Percentiles rank a stretch among this genome's conserved stretches.
These are phyloP conservation scores for Fusarium sp. DNA, from an alignment of 2,329 filamentous ascomycete species.

Conservation along the genomic window DNA sequence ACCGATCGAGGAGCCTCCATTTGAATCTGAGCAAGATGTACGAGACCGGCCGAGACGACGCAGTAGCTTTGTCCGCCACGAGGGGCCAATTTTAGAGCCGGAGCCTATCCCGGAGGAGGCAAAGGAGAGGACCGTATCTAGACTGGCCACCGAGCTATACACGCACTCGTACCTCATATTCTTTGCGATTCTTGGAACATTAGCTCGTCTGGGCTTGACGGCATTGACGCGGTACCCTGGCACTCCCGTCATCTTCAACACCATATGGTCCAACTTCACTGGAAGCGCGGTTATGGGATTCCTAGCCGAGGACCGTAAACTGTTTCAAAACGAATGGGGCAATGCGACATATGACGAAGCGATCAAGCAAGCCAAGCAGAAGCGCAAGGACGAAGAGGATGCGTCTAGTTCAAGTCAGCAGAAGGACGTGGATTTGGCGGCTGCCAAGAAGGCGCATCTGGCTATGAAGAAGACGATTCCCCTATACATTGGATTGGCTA, in stretches of 20 bases:
- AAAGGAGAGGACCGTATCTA: slow-evolving; percentile 54
- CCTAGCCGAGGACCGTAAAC: slow-evolving; percentile 78
- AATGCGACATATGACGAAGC: slow-evolving; percentile 53
- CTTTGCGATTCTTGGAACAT: slow-evolving; percentile 86
- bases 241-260: slow-evolving; percentile 78
- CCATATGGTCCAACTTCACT: slow-evolving; percentile 88
- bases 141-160: slow-evolving; percentile 70
- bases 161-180: slow-evolving; percentile 82
- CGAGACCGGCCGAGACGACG: slow-evolving; percentile 12
- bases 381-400: slow-evolving; percentile 53
- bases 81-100: not conserved
- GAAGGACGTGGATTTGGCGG: slow-evolving; percentile 51
- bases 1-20: slow-evolving; percentile 13
- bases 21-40: not conserved
- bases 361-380: slow-evolving; percentile 48
- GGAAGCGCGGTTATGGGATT: slow-evolving; percentile 90
- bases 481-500: slow-evolving; percentile 86
- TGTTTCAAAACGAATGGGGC: slow-evolving; percentile 79
- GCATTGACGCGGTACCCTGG: slow-evolving; percentile 84
- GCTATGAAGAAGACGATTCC: slow-evolving; percentile 86
- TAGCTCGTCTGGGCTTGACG: slow-evolving; percentile 84
- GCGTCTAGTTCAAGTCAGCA: slow-evolving; percentile 34
- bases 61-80: slow-evolving; percentile 13
- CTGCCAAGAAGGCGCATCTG: slow-evolving; percentile 68
- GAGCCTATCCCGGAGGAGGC: slow-evolving; percentile 22